Evolutionary conservation across 331 rosid species (phyloP).

Genomic region (Malus hybrid): DNA sequence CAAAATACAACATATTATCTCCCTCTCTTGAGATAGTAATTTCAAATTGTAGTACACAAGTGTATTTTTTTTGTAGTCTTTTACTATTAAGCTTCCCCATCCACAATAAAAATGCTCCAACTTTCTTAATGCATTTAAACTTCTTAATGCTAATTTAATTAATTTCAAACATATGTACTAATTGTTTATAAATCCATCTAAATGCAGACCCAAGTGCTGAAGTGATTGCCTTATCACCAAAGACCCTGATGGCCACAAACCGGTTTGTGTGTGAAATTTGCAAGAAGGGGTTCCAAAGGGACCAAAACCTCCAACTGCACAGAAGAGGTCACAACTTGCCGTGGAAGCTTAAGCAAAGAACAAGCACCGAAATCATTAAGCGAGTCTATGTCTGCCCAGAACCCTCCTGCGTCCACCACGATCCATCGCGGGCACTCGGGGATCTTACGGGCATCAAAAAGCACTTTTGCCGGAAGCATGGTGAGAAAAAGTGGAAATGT

Average conservation of each 20-base stretch:
- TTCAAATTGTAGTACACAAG: too few relatives aligned
- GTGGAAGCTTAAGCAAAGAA: conserved; percentile 77
- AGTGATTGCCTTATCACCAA: conserved; percentile 77
- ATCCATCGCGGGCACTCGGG: conserved; percentile 73
- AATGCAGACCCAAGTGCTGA: conserved; percentile 72
- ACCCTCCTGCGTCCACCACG: conserved; percentile 72
- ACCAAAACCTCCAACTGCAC: conserved; percentile 82
- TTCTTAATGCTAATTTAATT: neutral
- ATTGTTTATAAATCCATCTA: neutral
- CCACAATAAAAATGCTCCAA: neutral
- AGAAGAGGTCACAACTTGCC: conserved; percentile 91
- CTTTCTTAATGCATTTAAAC: neutral
- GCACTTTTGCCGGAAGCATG: conserved; percentile 82
- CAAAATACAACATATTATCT: too few relatives aligned
- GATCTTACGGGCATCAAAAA: conserved; percentile 91
- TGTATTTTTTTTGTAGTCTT: too few relatives aligned
- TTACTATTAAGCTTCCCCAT: neutral
- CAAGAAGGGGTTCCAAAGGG: conserved; percentile 88
- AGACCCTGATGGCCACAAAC: conserved; percentile 67
- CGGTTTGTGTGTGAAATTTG: conserved; percentile 87
- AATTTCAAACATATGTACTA: neutral
- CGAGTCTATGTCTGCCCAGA: conserved; percentile 81
- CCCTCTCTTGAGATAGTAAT: too few relatives aligned
- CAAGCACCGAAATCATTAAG: conserved; percentile 41
- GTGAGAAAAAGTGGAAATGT: conserved; percentile 94